Conservation (phyloP, 2,329 filamentous ascomycete genomes). For the Colletotrichum orbiculare region DNA sequence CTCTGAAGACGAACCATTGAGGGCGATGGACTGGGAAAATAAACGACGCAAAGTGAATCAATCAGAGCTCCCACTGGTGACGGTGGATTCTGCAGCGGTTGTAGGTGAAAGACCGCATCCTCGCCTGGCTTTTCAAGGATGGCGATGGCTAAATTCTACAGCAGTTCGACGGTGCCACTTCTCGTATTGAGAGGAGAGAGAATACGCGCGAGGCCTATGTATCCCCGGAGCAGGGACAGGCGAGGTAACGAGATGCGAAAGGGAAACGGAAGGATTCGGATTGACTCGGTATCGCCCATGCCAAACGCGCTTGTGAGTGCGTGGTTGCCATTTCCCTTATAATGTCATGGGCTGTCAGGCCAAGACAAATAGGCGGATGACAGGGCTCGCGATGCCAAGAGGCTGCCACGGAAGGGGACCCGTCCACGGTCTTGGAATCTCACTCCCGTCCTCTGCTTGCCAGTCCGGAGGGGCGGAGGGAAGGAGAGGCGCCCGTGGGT, state of each 20-base stretch:
- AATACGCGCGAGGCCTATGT: not conserved
- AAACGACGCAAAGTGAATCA: slow-evolving; percentile 14
- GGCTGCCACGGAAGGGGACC: slow-evolving; percentile 30
- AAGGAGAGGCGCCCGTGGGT: not conserved
- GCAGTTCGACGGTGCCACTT: not conserved
- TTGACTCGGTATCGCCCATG: slow-evolving; percentile 2
- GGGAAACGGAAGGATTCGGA: not conserved
- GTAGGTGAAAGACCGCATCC: slow-evolving; percentile 27
- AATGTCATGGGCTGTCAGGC: slow-evolving; percentile 20
- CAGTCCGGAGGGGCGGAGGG: slow-evolving; percentile 11
- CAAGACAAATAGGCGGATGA: slow-evolving; percentile 30
- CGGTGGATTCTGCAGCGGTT: slow-evolving; percentile 5
- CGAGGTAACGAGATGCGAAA: not conserved
- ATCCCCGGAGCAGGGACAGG: not conserved
- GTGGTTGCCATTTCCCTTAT: slow-evolving; percentile 35
- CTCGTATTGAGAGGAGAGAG: too few species aligned
- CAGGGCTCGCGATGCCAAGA: slow-evolving; percentile 34
- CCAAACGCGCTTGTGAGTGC: slow-evolving; percentile 13
- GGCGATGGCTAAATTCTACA: not conserved
- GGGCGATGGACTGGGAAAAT: not conserved
- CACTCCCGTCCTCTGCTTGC: slow-evolving; percentile 13
- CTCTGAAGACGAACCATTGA: slow-evolving; percentile 25
- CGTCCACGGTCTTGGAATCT: slow-evolving; percentile 28
- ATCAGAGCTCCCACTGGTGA: slow-evolving; percentile 16
- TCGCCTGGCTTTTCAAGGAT: slow-evolving; percentile 9